phyloP scores from a whole-genome alignment of 225 moss, liverwort and hornwort genomes.

The Rhytidiadelphus loreus region DNA sequence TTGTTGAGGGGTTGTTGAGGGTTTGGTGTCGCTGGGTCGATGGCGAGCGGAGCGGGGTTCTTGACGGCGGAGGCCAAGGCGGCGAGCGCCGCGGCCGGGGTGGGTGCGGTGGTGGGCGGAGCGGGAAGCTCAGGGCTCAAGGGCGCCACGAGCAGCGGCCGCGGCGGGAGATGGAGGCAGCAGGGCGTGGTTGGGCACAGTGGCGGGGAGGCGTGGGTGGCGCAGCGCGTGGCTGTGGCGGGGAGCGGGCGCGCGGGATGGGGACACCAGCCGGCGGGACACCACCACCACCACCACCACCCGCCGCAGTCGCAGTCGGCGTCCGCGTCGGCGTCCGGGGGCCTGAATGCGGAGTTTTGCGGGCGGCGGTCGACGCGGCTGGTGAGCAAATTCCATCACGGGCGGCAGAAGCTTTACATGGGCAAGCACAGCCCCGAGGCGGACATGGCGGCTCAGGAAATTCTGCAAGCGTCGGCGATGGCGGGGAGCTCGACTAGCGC shows the following conservation, averaged over 20 bases:
- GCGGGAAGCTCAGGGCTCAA: conserved; percentile 32
- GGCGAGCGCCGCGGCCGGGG: conserved; percentile 23
- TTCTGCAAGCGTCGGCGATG: conserved; percentile 37
- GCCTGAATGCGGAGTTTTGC: conserved; percentile 79
- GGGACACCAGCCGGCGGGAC: conserved; percentile 31
- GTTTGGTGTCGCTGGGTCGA: neutral
- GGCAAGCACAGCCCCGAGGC: conserved; percentile 94
- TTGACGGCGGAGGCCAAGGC: neutral
- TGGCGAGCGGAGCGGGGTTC: neutral
- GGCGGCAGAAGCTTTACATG: conserved; percentile 84
- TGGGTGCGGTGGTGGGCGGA: conserved; percentile 42
- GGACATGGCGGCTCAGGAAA: conserved; percentile 70
- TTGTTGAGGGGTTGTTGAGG: neutral
- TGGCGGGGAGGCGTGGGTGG: conserved; percentile 34
- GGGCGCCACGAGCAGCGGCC: conserved; percentile 18
- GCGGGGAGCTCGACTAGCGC: neutral
- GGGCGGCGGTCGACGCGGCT: conserved; percentile 90
- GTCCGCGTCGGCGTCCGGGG: conserved; percentile 33
- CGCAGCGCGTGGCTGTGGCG: conserved; percentile 71
- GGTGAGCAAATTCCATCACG: conserved; percentile 94
- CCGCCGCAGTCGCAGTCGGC: conserved; percentile 26
- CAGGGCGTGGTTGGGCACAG: neutral
- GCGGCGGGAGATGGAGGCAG: conserved; percentile 63
- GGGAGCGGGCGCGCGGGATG: conserved; percentile 29
- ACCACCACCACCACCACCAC: neutral